Conservation (phyloP, 2,329 filamentous ascomycete species). For the Fusarium brachygibbosum region DNA sequence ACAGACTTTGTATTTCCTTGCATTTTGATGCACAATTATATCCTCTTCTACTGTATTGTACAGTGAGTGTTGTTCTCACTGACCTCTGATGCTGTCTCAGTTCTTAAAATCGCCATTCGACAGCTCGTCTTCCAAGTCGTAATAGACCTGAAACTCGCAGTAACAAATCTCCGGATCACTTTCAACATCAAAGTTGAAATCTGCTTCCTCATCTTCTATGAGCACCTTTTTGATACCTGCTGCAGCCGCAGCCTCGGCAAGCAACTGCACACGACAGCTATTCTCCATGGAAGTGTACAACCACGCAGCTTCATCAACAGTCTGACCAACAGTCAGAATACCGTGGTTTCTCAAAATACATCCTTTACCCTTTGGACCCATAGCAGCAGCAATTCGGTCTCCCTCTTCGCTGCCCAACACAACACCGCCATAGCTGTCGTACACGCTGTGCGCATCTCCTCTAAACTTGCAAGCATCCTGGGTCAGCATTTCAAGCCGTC, state of each 20-base stretch:
- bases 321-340: slow-evolving; percentile 75
- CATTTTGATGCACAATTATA: no score
- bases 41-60: no score
- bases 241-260: slow-evolving; percentile 50
- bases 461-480: slow-evolving; percentile 76
- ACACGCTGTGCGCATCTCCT: slow-evolving; percentile 72
- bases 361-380: slow-evolving; percentile 70
- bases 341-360: slow-evolving; percentile 79
- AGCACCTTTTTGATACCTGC: slow-evolving; percentile 53
- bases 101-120: slow-evolving; percentile 45
- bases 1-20: not conserved
- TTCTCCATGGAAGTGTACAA: slow-evolving; percentile 76
- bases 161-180: slow-evolving; percentile 48
- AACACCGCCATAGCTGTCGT: slow-evolving; percentile 66
- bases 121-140: slow-evolving; percentile 46
- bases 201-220: slow-evolving; percentile 59
- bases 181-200: slow-evolving; percentile 52
- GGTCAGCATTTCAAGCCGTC: slow-evolving; percentile 76
- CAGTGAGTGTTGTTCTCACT: no score
- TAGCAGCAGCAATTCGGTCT: slow-evolving; percentile 69
- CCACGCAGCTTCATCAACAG: slow-evolving; percentile 80
- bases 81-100: slow-evolving; percentile 1
- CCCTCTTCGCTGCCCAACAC: slow-evolving; percentile 74
- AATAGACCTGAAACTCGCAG: slow-evolving; percentile 49
- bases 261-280: slow-evolving; percentile 64